Base-by-base conservation (phyloP, 257 asterid genomes). In the Perilla frutescens region DNA sequence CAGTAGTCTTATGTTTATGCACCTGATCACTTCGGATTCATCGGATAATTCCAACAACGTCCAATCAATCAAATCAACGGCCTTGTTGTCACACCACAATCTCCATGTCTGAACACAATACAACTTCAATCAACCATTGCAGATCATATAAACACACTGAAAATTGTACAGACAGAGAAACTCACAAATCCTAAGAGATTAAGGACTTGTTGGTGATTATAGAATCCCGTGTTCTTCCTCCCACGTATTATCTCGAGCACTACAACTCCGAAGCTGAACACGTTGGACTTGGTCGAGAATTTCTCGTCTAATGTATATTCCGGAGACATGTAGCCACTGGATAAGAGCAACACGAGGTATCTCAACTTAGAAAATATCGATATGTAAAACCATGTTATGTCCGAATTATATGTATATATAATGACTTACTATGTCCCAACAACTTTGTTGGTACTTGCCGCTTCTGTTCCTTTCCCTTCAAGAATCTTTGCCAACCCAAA, bases 401-500 rank as follows among this genome's bases (percentile, higher is more conserved):
- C 74, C 12, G 31, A 57, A n/a, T n/a, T n/a, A n/a, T n/a, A 6
- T 60, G 2, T 0, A 49, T 11, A 7, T 40, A 37, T 29, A 0
- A 45, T 15, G 26, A 72, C 86, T 76, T 82, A 79, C 86, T 61
- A 73, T 31, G 86, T 82, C 4, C 84, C 84, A 3, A 82, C 81
- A 5, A 82, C 83, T 62, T 47, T 75, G 20, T 61, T 76, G n/a
- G 84, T 82, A 54, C 68, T 75, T 37, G n/a, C n/a, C n/a, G 75
- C 72, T 45, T 82, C 81, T 20, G 77, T 72, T 34, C 55, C 71
- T 40, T 71, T 82, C 11, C 79, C 84, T 58, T 75, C 55, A 14
- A 79, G 57, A 5, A 76, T 79, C 62, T 81, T 79, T 6, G 86
- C 86, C 72, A 82, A 55, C n/a, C 86, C 86, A 65, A 82, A 79